Evolutionary conservation across 2,329 filamentous ascomycete genomes (phyloP), one percentile per base, ranked within the genome.

Genomic region (Ophioceras dolichostomum): DNA sequence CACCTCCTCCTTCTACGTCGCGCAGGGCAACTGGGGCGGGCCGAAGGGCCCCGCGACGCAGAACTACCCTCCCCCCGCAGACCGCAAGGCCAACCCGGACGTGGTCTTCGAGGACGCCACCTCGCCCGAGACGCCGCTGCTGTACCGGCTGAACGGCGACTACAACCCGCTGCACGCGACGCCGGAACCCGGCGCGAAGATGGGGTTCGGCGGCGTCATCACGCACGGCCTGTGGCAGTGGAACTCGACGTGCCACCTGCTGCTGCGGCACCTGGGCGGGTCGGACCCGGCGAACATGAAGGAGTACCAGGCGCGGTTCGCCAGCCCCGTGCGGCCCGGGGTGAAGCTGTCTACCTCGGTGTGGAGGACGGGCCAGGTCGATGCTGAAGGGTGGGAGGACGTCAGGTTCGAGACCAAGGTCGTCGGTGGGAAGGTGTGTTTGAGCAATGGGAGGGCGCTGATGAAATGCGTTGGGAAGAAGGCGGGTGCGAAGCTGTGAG

Each of bases 141-240:
- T 91, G 39, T 91, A 91, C 60, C 73, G 85, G 44, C 71, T 94
- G 36, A 94, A 94, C 50, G 87, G 87, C 46, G 88, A 94, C 64
- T 94, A 94, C 62, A 94, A 94, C 65, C 88, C 87, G 20, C 76
- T 94, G 26, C 87, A 94, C 56, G 86, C 85, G 6, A 83, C 83
- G 14, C 86, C 86, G 10, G 83, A 86, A 60, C 84, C 86, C 0
- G 86, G 86, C 42, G 62, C 74, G 59, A 81, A 86, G 63, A 94
- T 94, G 84, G 87, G 88, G 42, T 94, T 94, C 48, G 84, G 85
- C 20, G 87, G 87, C 24, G 68, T 76, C 48, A 94, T 94, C 58
- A 83, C 94, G 56, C 87, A 94, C 61, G 88, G 88, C 16, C 67
- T 94, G 32, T 94, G 79, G 64, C 84, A 77, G 48, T 94, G 83